phyloP scores from a whole-genome alignment of 2,329 filamentous ascomycete genomes.

The Fusarium sp. region DNA sequence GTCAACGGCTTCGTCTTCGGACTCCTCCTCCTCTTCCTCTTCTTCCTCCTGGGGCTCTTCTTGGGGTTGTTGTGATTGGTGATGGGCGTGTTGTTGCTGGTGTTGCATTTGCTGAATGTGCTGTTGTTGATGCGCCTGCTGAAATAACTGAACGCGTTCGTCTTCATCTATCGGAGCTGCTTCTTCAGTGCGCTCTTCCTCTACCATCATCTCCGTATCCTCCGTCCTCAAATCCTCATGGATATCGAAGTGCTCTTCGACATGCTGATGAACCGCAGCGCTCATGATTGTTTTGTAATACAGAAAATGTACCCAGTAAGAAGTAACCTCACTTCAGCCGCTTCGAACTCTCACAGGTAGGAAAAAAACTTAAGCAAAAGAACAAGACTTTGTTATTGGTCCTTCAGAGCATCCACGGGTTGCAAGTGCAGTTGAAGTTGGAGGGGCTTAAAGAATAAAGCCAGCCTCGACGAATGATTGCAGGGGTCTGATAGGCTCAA shows the following conservation, averaged over 20 bases:
- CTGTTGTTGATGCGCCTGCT: conserved; percentile 30
- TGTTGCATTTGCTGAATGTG: conserved; percentile 22
- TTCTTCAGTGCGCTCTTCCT: conserved; percentile 48
- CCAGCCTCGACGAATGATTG: conserved; percentile 17
- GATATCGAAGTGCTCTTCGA: conserved; percentile 56
- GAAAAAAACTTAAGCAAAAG: neutral
- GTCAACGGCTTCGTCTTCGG: conserved; percentile 72
- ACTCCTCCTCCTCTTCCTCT: conserved; percentile 54
- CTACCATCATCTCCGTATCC: conserved; percentile 60
- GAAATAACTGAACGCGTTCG: conserved; percentile 40
- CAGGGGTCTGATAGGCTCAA: conserved; percentile 37
- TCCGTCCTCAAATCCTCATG: conserved; percentile 61
- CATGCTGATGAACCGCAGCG: conserved; percentile 38
- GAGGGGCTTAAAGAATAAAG: conserved; percentile 34
- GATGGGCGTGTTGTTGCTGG: conserved; percentile 22
- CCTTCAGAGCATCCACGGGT: conserved; percentile 5
- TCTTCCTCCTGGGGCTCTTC: conserved; percentile 47
- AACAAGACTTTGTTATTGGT: conserved; percentile 6
- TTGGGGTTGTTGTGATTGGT: conserved; percentile 17
- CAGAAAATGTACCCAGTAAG: neutral
- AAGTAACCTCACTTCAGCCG: neutral
- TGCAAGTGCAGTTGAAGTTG: conserved; percentile 19
- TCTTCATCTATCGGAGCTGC: conserved; percentile 36
- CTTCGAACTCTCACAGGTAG: neutral
- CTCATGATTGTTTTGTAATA: conserved; percentile 34